Evolutionary conservation across 2,329 filamentous ascomycete genomes (phyloP), one percentile per base, ranked within the genome.

Genomic region (Malbranchea cinnamomea): DNA sequence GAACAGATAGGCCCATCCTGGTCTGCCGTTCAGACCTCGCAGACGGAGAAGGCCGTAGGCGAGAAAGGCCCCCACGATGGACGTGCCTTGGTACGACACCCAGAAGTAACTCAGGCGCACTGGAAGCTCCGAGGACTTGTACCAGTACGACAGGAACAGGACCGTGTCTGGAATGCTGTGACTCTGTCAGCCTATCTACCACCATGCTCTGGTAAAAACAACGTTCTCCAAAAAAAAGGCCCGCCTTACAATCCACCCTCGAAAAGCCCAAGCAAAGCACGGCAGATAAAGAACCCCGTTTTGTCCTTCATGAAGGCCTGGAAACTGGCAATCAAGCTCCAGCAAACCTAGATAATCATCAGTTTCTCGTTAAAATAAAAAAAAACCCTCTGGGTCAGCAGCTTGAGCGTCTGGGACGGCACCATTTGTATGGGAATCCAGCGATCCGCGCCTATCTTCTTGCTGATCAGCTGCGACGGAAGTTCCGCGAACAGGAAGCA

Each of bases 141-240:
- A 85, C 52, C 77, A 85, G 50, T 84, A 84, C 3, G 70, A 74
- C 4, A 82, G 59, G 50, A 76, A 83, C 0, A 59, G 43, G 9
- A 59, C 56, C 0, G 53, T 57, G 12, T 59, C 56, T 2, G 56
- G 54, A 25, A 59, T 59, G 34, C 52, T 56, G 21, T 5, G 10
- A 23, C 17, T 2, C 6, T 31, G 13, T 18, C 13, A n/a, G n/a
- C 23, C 30, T 15, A 11, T 24, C 41, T n/a, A n/a, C n/a, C n/a
- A n/a, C n/a, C n/a, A n/a, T n/a, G n/a, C n/a, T n/a, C n/a, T n/a
- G n/a, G n/a, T n/a, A n/a, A n/a, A n/a, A n/a, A n/a, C n/a, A n/a
- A n/a, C n/a, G n/a, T n/a, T n/a, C n/a, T n/a, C n/a, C 27, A 45
- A 28, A 21, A 11, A 5, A 5, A 13, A 6, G 15, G 10, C n/a